Base-by-base conservation (phyloP, 2,329 filamentous ascomycete species). In the Triangularia setosa region DNA sequence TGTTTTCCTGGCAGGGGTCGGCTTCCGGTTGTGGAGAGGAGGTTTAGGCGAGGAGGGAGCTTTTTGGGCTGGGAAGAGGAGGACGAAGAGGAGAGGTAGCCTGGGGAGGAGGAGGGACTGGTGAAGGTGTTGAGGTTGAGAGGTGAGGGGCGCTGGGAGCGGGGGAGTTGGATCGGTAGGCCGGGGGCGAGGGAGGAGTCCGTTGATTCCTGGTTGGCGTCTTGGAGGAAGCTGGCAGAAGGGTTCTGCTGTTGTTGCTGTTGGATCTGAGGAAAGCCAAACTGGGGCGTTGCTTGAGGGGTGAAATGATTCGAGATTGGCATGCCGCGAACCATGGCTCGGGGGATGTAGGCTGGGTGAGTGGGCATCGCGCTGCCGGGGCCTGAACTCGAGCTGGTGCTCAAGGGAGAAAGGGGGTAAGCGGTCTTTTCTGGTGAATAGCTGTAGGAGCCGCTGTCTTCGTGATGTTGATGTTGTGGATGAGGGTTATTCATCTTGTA, bases 331-430 rank as follows among this genome's bases (percentile, higher is more conserved):
- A 74, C 66, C 16, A 75, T 64, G 7, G 75, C 72, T 4, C 73
- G 74, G 0, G 80, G 79, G 21, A 82, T 76, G 58, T 84, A 84
- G 0, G 82, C 82, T 0, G 78, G 79, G 64, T 84, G 83, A 0
- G 80, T 75, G 0, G 82, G 82, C 52, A 84, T 73, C 0, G 76
- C 75, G 33, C 30, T 24, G 21, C 57, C 57, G 16, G 14, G 25
- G 2, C 55, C 55, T 14, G 65, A 64, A 21, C 61, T 54, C n/a
- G 65, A 66, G 28, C 56, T 58, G 28, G 64, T 58, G 57, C 63
- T 60, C n/a, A 65, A 28, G 12, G 66, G 66, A 7, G 67, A 68
- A 52, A 68, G 61, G 40, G 54, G 16, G 54, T 65, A 64, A 23
- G 66, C 60, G 9, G 57, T 21, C 54, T 68, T 67, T 52, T 68